Evolutionary conservation across 83 land plant genomes (phyloP).

Genomic region (Thuja plicata): DNA sequence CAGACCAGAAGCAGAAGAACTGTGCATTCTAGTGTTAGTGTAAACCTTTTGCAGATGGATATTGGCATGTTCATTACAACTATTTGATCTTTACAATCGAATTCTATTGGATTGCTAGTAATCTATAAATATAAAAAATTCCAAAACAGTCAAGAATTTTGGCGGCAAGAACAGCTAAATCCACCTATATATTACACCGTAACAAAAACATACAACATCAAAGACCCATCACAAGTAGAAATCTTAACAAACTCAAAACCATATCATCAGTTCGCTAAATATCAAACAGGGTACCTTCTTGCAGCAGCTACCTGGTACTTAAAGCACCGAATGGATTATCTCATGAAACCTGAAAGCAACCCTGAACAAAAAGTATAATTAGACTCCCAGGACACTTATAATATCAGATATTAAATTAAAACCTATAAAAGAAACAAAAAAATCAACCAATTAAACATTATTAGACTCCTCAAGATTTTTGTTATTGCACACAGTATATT

Average conservation of each 20-base stretch:
- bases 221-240: background rate
- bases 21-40: background rate
- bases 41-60: background rate
- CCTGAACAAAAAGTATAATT: constrained; percentile 84
- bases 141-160: background rate
- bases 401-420: background rate
- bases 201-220: background rate
- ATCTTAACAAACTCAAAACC: background rate
- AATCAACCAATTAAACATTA: background rate
- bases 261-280: background rate
- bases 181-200: background rate
- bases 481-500: background rate
- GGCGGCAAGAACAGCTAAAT: background rate
- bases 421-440: background rate
- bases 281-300: constrained; percentile 82
- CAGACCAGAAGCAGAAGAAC: background rate
- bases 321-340: constrained; percentile 57
- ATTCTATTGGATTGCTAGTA: background rate
- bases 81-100: background rate
- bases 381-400: constrained; percentile 43
- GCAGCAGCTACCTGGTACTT: constrained; percentile 59
- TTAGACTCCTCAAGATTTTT: constrained; percentile 53
- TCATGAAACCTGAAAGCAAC: constrained; percentile 57
- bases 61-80: background rate
- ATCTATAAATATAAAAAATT: background rate